Evolutionary conservation across 176 grass and related monocot genomes (phyloP), one percentile per base, ranked within the genome.

Genomic region (Stipa capillata): DNA sequence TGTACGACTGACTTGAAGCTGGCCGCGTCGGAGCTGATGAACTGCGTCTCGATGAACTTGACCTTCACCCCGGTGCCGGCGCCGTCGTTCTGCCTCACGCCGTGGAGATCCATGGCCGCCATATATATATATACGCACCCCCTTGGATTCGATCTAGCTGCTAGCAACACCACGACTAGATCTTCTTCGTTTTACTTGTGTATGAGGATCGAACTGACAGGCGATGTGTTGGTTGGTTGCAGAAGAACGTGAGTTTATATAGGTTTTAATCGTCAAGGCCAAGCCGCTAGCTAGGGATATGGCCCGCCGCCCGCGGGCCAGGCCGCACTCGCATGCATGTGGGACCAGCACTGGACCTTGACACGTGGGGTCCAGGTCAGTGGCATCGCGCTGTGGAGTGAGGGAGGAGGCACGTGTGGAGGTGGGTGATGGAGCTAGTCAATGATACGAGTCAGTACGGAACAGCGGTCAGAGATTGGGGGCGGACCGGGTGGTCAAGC

Each of bases 1-100:
- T 94, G 86, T 67, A 94, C 86, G 62, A 91, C 86, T 72, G 89
- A 32, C 89, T 94, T 94, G 83, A 94, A 94, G 87, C 66, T 85
- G 24, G 89, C 84, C 7, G 72, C 86, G 79, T 94, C 84, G 75
- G 89, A 89, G 71, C 83, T 77, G 86, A 94, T 74, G 50, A 89
- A 94, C 69, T 66, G 89, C 65, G 92, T 92, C 89, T 94, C 89
- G 86, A 94, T 87, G 80, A 91, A 61, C 77, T 88, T 92, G 36
- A 94, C 84, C 81, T 89, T 94, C 21, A 89, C 85, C 20, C 72
- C 67, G 24, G 43, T 40, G 57, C 11, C 62, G 42, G 1, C 24
- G 18, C 18, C 29, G 8, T 66, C 34, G 33, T 40, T 53, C 61
- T 24, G 52, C 63, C 65, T 73, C 43, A 56, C 59, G 18, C 66